A percentile compares a stretch with the other conserved stretches of the same genome.
Evolutionary conservation across 2,329 filamentous ascomycete genomes (phyloP).

Genomic region (Tolypocladium tundrense): DNA sequence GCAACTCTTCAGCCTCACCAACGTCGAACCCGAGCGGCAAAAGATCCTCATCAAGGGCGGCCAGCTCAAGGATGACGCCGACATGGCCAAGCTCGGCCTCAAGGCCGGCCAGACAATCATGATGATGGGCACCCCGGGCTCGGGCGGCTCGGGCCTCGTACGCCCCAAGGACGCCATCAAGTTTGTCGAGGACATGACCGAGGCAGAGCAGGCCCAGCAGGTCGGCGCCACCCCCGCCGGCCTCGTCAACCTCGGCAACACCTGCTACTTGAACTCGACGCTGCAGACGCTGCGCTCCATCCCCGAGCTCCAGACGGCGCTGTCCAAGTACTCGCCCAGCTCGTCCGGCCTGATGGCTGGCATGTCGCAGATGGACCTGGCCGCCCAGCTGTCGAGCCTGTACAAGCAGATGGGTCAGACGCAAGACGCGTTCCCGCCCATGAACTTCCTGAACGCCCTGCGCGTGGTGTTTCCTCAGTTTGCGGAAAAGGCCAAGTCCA

Average conservation of each 20-base stretch:
- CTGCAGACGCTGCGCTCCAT: slow-evolving; percentile 84
- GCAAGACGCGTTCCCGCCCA: slow-evolving; percentile 74
- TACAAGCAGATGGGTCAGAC: slow-evolving; percentile 87
- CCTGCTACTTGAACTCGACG: slow-evolving; percentile 96
- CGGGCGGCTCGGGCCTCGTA: slow-evolving; percentile 47
- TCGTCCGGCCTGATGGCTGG: slow-evolving; percentile 32
- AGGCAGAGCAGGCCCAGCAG: slow-evolving; percentile 76
- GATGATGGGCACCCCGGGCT: slow-evolving; percentile 89
- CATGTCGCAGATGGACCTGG: slow-evolving; percentile 53
- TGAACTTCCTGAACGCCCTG: slow-evolving; percentile 72
- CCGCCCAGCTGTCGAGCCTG: slow-evolving; percentile 65
- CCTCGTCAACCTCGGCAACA: slow-evolving; percentile 88
- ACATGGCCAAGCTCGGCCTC: slow-evolving; percentile 71
- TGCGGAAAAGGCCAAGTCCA: slow-evolving; percentile 74
- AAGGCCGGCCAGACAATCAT: slow-evolving; percentile 83
- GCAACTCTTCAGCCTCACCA: slow-evolving; percentile 89
- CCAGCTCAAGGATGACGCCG: slow-evolving; percentile 90
- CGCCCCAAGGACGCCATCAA: slow-evolving; percentile 73
- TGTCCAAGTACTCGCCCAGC: slow-evolving; percentile 45
- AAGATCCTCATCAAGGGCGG: slow-evolving; percentile 92
- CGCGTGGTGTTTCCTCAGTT: slow-evolving; percentile 82
- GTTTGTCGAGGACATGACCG: slow-evolving; percentile 96
- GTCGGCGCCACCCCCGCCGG: slow-evolving; percentile 81
- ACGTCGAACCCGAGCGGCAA: slow-evolving; percentile 91
- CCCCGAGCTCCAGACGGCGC: slow-evolving; percentile 77